phyloP scores from a whole-genome alignment of 495 filamentous ascomycete genomes.

The Echria macrotheca region DNA sequence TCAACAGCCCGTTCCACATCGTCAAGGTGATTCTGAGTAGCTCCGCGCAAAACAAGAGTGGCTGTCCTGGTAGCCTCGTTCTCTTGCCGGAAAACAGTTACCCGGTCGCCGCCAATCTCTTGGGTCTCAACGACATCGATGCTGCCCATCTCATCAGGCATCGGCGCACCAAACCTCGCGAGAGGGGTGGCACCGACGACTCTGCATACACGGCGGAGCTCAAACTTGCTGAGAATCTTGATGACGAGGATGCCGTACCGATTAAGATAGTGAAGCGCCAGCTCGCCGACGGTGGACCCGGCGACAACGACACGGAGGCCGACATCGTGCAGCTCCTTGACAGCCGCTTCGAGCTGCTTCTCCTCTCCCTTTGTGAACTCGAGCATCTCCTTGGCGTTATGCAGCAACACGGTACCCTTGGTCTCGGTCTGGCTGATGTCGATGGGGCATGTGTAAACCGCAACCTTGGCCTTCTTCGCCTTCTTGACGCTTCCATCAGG shows the following conservation, averaged over 20 bases:
- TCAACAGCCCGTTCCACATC: slow-evolving; percentile 97
- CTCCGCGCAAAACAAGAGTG: slow-evolving; percentile 90
- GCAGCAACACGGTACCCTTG: slow-evolving; percentile 97
- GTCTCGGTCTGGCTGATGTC: slow-evolving; percentile 97
- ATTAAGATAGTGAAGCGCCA: slow-evolving; percentile 97
- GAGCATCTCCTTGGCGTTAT: slow-evolving; percentile 97
- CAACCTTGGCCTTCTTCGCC: slow-evolving; percentile 88
- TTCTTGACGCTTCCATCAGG: slow-evolving; percentile 88
- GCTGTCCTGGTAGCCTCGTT: slow-evolving; percentile 86
- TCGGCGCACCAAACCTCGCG: slow-evolving; percentile 90
- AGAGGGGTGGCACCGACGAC: slow-evolving; percentile 95
- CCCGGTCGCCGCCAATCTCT: slow-evolving; percentile 97
- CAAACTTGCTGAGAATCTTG: slow-evolving; percentile 98
- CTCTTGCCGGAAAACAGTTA: slow-evolving; percentile 98
- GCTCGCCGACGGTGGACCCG: slow-evolving; percentile 85
- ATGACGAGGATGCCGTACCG: slow-evolving; percentile 92
- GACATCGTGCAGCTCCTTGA: slow-evolving; percentile 94
- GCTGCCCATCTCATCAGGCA: slow-evolving; percentile 98
- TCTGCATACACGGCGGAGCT: slow-evolving; percentile 85
- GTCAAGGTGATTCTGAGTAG: slow-evolving; percentile 96
- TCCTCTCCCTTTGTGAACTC: slow-evolving; percentile 98
- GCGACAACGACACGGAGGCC: slow-evolving; percentile 88
- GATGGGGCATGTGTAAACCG: slow-evolving; percentile 92
- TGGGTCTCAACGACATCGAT: slow-evolving; percentile 95
- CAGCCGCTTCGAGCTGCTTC: slow-evolving; percentile 74